phyloP scores from a whole-genome alignment of 805 yeast species.

The Sungouiella blattae region DNA sequence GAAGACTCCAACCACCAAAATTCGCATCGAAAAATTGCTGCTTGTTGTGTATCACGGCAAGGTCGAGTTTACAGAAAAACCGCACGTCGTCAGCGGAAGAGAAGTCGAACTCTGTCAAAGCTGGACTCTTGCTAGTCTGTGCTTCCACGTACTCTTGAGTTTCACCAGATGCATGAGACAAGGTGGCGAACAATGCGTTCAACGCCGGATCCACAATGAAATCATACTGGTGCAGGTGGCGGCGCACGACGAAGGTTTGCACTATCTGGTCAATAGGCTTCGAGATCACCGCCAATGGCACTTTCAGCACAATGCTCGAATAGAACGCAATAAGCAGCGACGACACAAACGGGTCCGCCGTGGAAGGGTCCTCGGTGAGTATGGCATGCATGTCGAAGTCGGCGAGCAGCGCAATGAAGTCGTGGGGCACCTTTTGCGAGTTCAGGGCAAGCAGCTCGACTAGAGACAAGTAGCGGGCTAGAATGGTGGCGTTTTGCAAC shows the following conservation, averaged over 20 bases:
- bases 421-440: too few species aligned
- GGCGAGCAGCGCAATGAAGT: too few species aligned
- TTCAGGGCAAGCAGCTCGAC: too few species aligned
- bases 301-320: not conserved
- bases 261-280: not conserved
- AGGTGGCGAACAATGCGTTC: not conserved
- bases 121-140: not conserved
- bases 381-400: not conserved
- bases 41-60: slow-evolving; percentile 5
- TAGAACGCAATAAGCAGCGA: not conserved
- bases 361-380: not conserved
- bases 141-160: not conserved
- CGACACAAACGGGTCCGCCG: not conserved
- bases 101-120: not conserved
- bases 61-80: not conserved
- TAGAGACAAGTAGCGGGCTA: not conserved
- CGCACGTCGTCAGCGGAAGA: not conserved
- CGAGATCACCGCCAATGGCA: not conserved
- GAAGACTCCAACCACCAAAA: slow-evolving; percentile 1
- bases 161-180: not conserved
- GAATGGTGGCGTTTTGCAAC: not conserved
- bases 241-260: not conserved
- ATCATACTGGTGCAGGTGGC: not conserved
- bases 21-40: slow-evolving; percentile 1
- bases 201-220: not conserved